Evolutionary conservation across 1,284 basidiomycete species (phyloP), one percentile per base, ranked within the genome.

Genomic region (Pisolithus thermaeus): DNA sequence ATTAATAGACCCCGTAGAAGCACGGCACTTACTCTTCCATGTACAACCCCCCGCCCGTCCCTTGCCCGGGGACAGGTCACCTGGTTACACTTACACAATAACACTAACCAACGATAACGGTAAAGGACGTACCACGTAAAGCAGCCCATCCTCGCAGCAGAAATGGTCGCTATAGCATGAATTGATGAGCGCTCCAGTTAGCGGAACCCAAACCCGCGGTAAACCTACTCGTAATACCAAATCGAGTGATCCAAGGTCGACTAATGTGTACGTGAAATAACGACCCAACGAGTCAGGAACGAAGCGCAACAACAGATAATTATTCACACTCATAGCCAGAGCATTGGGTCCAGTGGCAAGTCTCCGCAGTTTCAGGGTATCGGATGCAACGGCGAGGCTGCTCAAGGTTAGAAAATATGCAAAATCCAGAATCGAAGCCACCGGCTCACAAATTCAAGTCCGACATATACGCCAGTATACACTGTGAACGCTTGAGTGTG

Each of bases 221-320:
- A 42, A 47, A 49, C 76, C 69, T 69, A 86, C 86, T 78, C 76
- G 64, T 93, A 94, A 68, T 85, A 95, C 70, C 81, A 89, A 51
- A 93, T 87, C 27, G 85, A 78, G 69, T 96, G 92, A 69, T 94
- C 92, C 40, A 95, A 72, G 0, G 87, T 87, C 12, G 88, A 88
- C 87, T 90, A 27, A 57, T 2, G 40, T 50, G 28, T 30, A 30
- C 25, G 11, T 12, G 27, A 28, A 7, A 32, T 23, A 20, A 23
- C 27, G 43, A 44, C 23, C 18, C 52, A 45, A 52, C 45, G 14
- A 49, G 14, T 39, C 27, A 40, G 47, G 37, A 30, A 49, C 16
- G 36, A 40, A 46, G 38, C 20, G 30, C 48, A 37, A 48, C 28
- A 9, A 44, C 22, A 44, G 50, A 52, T 30, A 12, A 16, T 43